Evolutionary conservation across 75 land plant species (phyloP).

Genomic region (Pinus taeda): DNA sequence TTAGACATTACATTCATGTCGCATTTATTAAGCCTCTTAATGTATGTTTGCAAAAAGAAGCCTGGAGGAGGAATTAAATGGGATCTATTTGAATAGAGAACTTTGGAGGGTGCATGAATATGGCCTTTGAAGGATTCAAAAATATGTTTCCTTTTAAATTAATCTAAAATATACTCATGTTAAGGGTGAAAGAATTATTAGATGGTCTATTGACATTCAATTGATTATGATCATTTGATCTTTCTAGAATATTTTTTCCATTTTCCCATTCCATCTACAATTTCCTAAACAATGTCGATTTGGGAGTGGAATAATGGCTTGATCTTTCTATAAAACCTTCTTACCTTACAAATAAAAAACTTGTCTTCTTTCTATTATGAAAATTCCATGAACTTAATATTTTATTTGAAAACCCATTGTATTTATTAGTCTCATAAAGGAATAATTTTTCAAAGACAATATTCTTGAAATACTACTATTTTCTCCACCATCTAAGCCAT

Average conservation of each 20-base stretch:
- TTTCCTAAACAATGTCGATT: background rate
- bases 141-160: background rate
- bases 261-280: background rate
- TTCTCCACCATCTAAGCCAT: slow-evolving; percentile 29
- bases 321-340: slow-evolving; percentile 26
- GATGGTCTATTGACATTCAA: background rate
- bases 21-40: too few species aligned
- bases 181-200: background rate
- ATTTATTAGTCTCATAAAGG: slow-evolving; percentile 17
- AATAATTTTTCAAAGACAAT: slow-evolving; percentile 45
- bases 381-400: slow-evolving; percentile 25
- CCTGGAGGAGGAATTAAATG: too few species aligned
- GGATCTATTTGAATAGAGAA: too few species aligned
- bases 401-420: slow-evolving; percentile 9
- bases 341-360: slow-evolving; percentile 81
- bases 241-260: background rate
- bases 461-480: slow-evolving; percentile 61
- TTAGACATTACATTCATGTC: too few species aligned
- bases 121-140: background rate
- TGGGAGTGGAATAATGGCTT: slow-evolving; percentile 2
- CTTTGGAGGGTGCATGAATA: too few species aligned
- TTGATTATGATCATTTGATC: too few species aligned
- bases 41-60: too few species aligned
- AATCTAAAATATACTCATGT: background rate
- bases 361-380: slow-evolving; percentile 51